A percentile compares a stretch with the other conserved stretches of the same genome.
These are phyloP conservation scores for Sporothrix humicola DNA, from an alignment of 2,329 filamentous ascomycete genomes.

Conservation along the genomic window DNA sequence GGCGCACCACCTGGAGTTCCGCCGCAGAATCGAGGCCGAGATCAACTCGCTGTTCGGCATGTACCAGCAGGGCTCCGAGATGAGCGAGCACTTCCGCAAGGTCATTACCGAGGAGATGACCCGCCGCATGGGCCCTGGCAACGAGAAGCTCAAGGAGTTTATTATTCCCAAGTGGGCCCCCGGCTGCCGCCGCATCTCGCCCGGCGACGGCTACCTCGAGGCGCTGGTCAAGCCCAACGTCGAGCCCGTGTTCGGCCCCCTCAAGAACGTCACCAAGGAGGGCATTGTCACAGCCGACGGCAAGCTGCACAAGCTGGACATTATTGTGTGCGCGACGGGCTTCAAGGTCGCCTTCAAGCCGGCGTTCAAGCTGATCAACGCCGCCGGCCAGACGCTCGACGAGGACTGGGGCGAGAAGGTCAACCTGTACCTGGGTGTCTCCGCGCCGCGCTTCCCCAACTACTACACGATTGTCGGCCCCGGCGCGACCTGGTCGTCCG, in stretches of 20 bases:
- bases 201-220: constrained; percentile 52
- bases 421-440: constrained; percentile 38
- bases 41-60: constrained; percentile 38
- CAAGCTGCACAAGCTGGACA: constrained; percentile 41
- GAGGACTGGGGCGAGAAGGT: constrained; percentile 41
- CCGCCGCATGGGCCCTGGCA: constrained; percentile 49
- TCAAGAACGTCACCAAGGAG: constrained; percentile 46
- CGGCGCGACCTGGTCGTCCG: constrained; percentile 33
- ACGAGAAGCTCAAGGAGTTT: constrained; percentile 50
- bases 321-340: constrained; percentile 48
- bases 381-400: constrained; percentile 32
- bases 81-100: constrained; percentile 48
- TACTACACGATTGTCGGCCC: constrained; percentile 37
- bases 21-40: constrained; percentile 34
- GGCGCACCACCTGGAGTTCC: constrained; percentile 35
- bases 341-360: constrained; percentile 45
- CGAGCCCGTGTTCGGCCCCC: constrained; percentile 48
- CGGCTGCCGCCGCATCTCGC: constrained; percentile 52
- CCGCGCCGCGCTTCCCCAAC: constrained; percentile 38
- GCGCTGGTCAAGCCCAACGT: constrained; percentile 54
- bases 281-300: constrained; percentile 44
- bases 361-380: constrained; percentile 43
- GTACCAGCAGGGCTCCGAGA: constrained; percentile 47
- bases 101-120: constrained; percentile 52
- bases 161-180: constrained; percentile 54